A percentile compares a stretch with the other conserved stretches of the same genome.
Evolutionary conservation across 163 green algal species (phyloP).

Genomic region (Scenedesmus sp.): DNA sequence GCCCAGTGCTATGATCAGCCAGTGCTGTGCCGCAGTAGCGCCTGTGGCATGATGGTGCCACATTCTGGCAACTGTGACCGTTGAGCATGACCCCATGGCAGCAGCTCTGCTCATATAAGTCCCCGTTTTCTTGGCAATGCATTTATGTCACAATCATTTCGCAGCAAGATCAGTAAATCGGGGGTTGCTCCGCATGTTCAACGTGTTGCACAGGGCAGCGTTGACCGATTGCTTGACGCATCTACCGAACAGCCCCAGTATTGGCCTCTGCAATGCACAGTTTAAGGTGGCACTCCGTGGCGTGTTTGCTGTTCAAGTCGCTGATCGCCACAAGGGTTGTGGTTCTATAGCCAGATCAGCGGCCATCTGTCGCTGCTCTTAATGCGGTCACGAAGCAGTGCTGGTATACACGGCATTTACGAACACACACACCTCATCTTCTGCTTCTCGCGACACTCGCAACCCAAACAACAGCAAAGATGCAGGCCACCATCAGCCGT

Average conservation of each 20-base stretch:
- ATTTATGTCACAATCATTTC: background rate
- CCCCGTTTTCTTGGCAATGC: no score
- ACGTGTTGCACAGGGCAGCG: background rate
- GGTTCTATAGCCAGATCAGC: background rate
- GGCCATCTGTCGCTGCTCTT: background rate
- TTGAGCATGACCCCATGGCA: no score
- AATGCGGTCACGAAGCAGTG: background rate
- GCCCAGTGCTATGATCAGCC: no score
- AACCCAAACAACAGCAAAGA: constrained; percentile 21
- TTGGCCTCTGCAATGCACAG: no score
- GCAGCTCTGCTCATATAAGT: no score
- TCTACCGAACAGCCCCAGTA: no score
- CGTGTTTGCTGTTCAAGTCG: background rate
- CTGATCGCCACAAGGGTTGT: background rate
- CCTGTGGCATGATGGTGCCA: no score
- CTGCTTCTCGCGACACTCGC: background rate
- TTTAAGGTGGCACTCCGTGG: no score
- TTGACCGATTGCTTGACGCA: background rate
- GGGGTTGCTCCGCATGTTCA: background rate
- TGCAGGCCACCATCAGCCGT: constrained; percentile 33
- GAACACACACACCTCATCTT: background rate
- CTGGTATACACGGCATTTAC: background rate
- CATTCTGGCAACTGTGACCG: no score
- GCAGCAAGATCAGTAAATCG: background rate
- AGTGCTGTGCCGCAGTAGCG: no score